Conservation (phyloP, 1,139 yeast genomes). For the Zhuliangozyma blackwelliae region DNA sequence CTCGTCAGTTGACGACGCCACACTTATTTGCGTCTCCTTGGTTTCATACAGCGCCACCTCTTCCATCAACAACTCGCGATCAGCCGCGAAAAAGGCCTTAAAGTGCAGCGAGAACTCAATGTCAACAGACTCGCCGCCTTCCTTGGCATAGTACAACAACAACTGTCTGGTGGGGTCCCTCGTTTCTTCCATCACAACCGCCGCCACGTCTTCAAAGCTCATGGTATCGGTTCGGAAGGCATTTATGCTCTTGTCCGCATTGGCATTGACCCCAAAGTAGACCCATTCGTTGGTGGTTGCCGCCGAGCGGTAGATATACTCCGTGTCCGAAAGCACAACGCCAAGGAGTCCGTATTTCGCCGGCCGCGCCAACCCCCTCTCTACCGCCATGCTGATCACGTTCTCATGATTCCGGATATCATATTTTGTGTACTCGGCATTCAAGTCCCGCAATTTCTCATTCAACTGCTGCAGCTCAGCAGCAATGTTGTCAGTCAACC, state of each 20-base stretch:
- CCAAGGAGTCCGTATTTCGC: constrained; percentile 23
- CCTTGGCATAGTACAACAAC: constrained; percentile 18
- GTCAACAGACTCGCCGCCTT: constrained; percentile 6
- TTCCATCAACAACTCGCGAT: constrained; percentile 12
- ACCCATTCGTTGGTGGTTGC: constrained; percentile 15
- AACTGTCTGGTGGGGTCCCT: constrained; percentile 13
- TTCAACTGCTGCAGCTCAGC: constrained; percentile 14
- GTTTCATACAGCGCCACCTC: constrained; percentile 3
- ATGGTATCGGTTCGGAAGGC: constrained; percentile 17
- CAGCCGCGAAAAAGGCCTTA: constrained; percentile 14
- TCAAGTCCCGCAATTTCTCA: constrained; percentile 15
- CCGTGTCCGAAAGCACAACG: constrained; percentile 25
- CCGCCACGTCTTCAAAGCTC: constrained; percentile 18
- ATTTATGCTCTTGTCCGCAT: constrained; percentile 6
- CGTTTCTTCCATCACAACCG: constrained; percentile 14
- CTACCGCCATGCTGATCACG: constrained; percentile 11
- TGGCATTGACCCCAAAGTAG: constrained; percentile 9
- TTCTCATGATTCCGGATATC: constrained; percentile 23
- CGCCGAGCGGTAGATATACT: constrained; percentile 22
- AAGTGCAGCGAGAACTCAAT: constrained; percentile 12
- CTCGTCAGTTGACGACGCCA: too few relatives aligned
- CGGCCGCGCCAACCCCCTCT: constrained; percentile 12
- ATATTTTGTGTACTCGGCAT: constrained; percentile 14
- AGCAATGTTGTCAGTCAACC: constrained; percentile 17
- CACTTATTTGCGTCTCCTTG: neutral